Evolutionary conservation across 2,329 filamentous ascomycete genomes (phyloP), one percentile per base, ranked within the genome.

Genomic region (Sporothrix globosa): DNA sequence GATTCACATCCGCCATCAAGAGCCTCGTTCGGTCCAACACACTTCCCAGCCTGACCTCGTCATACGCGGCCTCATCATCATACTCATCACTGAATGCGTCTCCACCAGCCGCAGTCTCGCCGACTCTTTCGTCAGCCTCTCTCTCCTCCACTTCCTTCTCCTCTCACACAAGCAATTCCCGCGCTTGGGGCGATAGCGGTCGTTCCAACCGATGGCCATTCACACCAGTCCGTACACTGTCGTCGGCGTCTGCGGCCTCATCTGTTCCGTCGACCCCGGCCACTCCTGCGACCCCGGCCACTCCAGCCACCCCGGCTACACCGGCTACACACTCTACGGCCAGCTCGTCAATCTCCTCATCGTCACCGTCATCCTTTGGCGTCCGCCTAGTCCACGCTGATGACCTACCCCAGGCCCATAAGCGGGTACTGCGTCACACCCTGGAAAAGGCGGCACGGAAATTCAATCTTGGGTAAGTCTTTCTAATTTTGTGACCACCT

Each of bases 371-470:
- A 14, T 44, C 78, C 19, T 84, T 84, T 69, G 84, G 84, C 41
- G 79, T 88, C 73, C 82, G 82, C 19, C 80, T 90, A 34, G 79
- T 88, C 44, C 80, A 87, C 74, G 79, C 83, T 34, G 79, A 81
- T 41, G 76, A 81, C 0, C 76, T 88, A 41, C 81, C 82, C 4
- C 75, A 79, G 2, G 82, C 81, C 63, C 83, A 84, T 1, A 83
- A 85, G 71, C 83, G 81, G 75, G 78, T 80, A 1, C 78, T 89
- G 48, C 81, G 79, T 19, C 77, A 81, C 13, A 82, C 83, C 1
- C 80, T 90, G 27, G 78, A 81, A 48, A 88, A 85, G 74, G 85
- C 87, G 4, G 83, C 83, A 72, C 83, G 80, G 69, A 87, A 83
- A 73, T 84, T 83, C 76, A 77, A 77, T 50, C 78, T 83, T 60